These are phyloP conservation scores for Arthrobotrys sinensis DNA, from an alignment of 2,329 filamentous ascomycete genomes.

Conservation along the genomic window DNA sequence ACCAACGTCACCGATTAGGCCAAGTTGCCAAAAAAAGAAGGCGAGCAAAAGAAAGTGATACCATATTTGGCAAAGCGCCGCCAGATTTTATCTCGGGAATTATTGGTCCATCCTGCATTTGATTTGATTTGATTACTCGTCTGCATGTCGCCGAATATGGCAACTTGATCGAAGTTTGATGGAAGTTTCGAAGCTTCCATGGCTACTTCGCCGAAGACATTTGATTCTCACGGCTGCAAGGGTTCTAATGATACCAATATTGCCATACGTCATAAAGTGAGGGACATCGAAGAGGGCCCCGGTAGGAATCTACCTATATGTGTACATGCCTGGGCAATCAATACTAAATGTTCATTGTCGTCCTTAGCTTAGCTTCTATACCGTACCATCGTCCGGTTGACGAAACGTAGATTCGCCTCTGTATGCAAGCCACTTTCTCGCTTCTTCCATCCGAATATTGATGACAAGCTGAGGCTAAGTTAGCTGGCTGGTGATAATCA, in stretches of 20 bases:
- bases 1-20: conserved; percentile 36
- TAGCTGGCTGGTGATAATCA: conserved; percentile 4
- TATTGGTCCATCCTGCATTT: conserved; percentile 31
- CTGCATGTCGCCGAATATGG: conserved; percentile 56
- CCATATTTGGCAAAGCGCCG: conserved; percentile 38
- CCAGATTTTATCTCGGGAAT: conserved; percentile 27
- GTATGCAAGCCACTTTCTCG: conserved; percentile 26
- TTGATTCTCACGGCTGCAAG: background rate
- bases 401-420: conserved; percentile 21
- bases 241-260: conserved; percentile 17
- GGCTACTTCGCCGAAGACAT: conserved; percentile 10
- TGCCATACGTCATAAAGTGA: background rate
- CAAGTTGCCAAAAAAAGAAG: conserved; percentile 44
- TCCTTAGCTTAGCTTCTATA: conserved; percentile 5
- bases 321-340: background rate
- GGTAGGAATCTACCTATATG: too few relatives aligned
- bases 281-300: background rate
- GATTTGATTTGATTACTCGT: conserved; percentile 10
- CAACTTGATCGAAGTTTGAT: conserved; percentile 48
- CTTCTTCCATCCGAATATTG: conserved; percentile 31
- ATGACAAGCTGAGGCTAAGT: conserved; percentile 19
- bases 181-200: conserved; percentile 39
- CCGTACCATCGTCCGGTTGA: background rate
- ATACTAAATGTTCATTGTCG: background rate
- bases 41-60: conserved; percentile 26